Percentiles rank a stretch among this genome's conserved stretches.
Evolutionary conservation across 495 filamentous ascomycete genomes (phyloP).

Genomic region (Penicillium coprophilum): DNA sequence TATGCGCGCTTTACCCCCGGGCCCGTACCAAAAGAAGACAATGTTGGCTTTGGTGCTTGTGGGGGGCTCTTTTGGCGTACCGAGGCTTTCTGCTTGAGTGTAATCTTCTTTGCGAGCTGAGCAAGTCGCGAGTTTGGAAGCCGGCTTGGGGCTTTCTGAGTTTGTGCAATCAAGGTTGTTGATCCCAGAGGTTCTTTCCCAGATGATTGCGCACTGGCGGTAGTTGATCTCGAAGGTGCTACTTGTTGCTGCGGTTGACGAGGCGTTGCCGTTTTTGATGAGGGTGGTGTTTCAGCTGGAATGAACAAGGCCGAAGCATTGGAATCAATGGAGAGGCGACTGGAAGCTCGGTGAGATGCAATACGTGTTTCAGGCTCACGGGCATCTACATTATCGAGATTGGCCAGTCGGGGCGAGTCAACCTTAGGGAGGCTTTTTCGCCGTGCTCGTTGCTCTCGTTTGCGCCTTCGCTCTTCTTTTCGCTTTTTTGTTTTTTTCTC

Average conservation of each 20-base stretch:
- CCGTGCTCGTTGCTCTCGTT: neutral
- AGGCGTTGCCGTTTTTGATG: neutral
- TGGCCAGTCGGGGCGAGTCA: neutral
- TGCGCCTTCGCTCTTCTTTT: slow-evolving; percentile 2
- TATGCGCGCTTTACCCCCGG: neutral
- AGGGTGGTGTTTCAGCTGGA: neutral
- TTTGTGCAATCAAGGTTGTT: neutral
- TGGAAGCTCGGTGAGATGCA: neutral
- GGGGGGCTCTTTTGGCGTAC: neutral
- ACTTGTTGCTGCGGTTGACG: neutral
- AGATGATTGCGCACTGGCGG: neutral
- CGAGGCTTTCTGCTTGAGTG: neutral
- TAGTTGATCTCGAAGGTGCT: neutral
- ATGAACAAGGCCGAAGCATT: neutral
- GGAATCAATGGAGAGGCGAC: neutral
- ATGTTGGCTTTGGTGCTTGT: neutral
- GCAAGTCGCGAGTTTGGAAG: neutral
- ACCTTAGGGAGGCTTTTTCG: neutral
- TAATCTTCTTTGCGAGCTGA: neutral
- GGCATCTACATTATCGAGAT: neutral
- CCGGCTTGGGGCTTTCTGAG: neutral
- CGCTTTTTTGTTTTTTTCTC: slow-evolving; percentile 25
- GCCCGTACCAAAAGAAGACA: neutral
- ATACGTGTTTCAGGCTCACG: neutral
- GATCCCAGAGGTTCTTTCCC: neutral